Evolutionary conservation across 2,329 filamentous ascomycete genomes (phyloP).

Genomic region (Gnomoniopsis smithogilvyi): DNA sequence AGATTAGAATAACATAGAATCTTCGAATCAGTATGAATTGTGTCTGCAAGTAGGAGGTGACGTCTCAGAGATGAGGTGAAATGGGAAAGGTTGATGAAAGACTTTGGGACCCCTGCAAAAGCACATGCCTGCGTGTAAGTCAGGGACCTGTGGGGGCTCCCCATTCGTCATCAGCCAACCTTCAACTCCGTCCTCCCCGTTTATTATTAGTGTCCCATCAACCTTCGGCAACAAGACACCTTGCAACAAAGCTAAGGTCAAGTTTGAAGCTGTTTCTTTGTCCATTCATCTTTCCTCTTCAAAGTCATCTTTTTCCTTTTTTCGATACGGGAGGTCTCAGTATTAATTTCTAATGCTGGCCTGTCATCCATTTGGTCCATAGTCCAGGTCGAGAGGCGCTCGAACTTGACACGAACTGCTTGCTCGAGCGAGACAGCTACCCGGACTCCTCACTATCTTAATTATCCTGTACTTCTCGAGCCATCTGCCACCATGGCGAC

Average conservation of each 20-base stretch:
- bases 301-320: neutral
- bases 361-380: neutral
- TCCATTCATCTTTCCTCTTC: neutral
- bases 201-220: neutral
- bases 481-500: slow-evolving; percentile 34
- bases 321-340: neutral
- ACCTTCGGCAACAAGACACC: slow-evolving; percentile 16
- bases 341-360: neutral
- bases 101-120: neutral
- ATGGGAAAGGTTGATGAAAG: too few species aligned
- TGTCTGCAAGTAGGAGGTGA: too few species aligned
- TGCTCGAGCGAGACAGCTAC: neutral
- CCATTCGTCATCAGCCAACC: slow-evolving; percentile 15
- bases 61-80: neutral
- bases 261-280: neutral
- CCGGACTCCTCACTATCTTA: neutral
- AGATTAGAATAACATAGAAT: too few species aligned
- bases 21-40: too few species aligned
- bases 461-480: neutral
- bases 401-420: neutral
- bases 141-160: neutral
- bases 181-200: neutral
- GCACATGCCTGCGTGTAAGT: slow-evolving; percentile 9
- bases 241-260: slow-evolving; percentile 10
- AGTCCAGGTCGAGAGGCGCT: neutral